These are phyloP conservation scores for Tricholoma matsutake DNA, from an alignment of 768 basidiomycete species.

Conservation along the genomic window DNA sequence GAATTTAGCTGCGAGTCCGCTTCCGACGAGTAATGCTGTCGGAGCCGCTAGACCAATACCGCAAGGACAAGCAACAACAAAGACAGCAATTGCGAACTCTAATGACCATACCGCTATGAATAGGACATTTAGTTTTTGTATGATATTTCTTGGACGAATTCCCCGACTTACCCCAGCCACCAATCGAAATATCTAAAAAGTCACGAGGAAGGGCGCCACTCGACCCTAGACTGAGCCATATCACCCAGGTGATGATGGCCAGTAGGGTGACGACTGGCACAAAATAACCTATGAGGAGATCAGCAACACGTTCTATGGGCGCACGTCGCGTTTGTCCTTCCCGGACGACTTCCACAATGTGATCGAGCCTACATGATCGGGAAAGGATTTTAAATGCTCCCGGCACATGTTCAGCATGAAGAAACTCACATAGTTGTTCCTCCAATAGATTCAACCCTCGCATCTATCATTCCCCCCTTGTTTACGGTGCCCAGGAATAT, in stretches of 20 bases:
- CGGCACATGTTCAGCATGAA: neutral
- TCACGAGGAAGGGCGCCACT: slow-evolving; percentile 51
- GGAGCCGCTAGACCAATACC: slow-evolving; percentile 86
- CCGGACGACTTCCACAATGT: slow-evolving; percentile 72
- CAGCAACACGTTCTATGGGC: slow-evolving; percentile 76
- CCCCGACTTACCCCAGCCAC: slow-evolving; percentile 57
- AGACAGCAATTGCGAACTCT: slow-evolving; percentile 79
- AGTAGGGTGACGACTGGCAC: slow-evolving; percentile 76
- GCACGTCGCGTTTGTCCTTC: slow-evolving; percentile 72
- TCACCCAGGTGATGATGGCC: slow-evolving; percentile 68
- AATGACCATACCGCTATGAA: slow-evolving; percentile 65
- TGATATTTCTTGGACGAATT: neutral
- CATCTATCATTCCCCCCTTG: slow-evolving; percentile 52
- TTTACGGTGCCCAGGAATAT: slow-evolving; percentile 82
- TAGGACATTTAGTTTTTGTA: neutral
- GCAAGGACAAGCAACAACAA: slow-evolving; percentile 86
- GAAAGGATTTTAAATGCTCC: neutral
- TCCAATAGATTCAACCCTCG: slow-evolving; percentile 58
- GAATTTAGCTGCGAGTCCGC: slow-evolving; percentile 71
- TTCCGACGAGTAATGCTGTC: slow-evolving; percentile 80
- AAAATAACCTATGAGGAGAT: slow-evolving; percentile 72
- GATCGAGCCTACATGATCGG: slow-evolving; percentile 54
- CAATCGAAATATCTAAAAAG: slow-evolving; percentile 51
- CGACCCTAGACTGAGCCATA: slow-evolving; percentile 68
- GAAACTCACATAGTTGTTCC: slow-evolving; percentile 64